Evolutionary conservation across 2,329 filamentous ascomycete genomes (phyloP), one percentile per base, ranked within the genome.

Genomic region (Aureobasidium zeae): DNA sequence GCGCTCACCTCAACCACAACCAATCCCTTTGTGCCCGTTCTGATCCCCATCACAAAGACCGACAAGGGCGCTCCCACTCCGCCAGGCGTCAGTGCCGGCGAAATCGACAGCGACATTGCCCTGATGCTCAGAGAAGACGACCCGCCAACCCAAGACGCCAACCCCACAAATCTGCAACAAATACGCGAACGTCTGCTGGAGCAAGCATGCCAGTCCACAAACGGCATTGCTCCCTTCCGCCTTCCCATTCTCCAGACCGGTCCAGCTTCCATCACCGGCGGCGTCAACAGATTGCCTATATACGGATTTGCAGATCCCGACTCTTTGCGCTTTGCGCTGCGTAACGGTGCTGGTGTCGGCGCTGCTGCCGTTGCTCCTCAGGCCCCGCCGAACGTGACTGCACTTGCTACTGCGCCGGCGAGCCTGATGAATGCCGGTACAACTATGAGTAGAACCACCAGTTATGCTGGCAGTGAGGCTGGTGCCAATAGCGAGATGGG

Each of bases 51-150:
- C 47, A 60, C 61, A 21, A 69, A 70, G 39, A 59, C 60, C 35
- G 69, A 71, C 48, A 69, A 70, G 31, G 61, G 67, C 6, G 68
- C 68, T 0, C 69, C 70, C 2, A 57, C 68, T 12, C 67, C 69
- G 15, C 58, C 66, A 2, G 53, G 64, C 0, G 63, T 72, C 12
- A 57, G 57, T 10, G 50, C 58, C 9, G 54, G 63, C 20, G 70
- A 73, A 28, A 55, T 67, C 11, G 69, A 72, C 17, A 64, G 66
- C 44, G 71, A 74, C 42, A 59, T 73, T 30, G 64, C 64, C 34
- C 60, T 72, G 53, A 72, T 73, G 65, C 52, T 52, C 12, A 53
- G 53, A 5, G 52, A 51, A n/a, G 56, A 55, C 26, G 50, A 52
- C 11, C 41, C 41, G 11, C 13, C 39, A 3, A 30, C 32, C 4